Evolutionary conservation across 2,329 filamentous ascomycete genomes (phyloP).

Genomic region (Trichoderma endophyticum): DNA sequence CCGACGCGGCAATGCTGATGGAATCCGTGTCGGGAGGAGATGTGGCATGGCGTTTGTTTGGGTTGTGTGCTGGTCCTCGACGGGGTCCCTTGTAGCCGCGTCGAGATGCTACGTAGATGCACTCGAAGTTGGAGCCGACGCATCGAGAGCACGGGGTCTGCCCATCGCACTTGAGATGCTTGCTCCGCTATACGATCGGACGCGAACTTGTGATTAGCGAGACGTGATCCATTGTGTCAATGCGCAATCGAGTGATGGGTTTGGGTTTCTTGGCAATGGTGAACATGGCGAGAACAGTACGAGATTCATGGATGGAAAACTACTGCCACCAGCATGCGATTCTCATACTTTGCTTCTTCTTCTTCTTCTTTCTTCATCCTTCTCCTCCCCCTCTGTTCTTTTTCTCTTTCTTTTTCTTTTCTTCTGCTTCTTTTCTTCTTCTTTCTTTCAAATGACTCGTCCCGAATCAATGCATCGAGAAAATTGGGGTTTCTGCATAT

Average conservation of each 20-base stretch:
- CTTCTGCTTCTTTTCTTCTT: neutral
- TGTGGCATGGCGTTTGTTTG: slow-evolving; percentile 50
- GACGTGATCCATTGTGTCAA: neutral
- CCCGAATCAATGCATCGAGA: neutral
- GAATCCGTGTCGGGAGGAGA: slow-evolving; percentile 31
- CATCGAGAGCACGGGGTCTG: slow-evolving; percentile 68
- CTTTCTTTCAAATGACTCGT: neutral
- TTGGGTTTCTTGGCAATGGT: neutral
- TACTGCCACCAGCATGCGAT: neutral
- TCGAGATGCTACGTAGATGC: slow-evolving; percentile 70
- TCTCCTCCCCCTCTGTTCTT: neutral
- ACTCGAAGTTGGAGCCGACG: slow-evolving; percentile 54
- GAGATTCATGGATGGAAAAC: neutral
- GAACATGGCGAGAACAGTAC: neutral
- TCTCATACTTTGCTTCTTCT: neutral
- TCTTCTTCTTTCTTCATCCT: neutral
- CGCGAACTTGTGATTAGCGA: slow-evolving; percentile 2
- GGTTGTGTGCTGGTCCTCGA: slow-evolving; percentile 40
- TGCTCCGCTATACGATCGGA: slow-evolving; percentile 43
- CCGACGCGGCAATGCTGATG: slow-evolving; percentile 27
- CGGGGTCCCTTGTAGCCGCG: slow-evolving; percentile 66
- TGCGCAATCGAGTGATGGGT: neutral
- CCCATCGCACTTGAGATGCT: slow-evolving; percentile 77
- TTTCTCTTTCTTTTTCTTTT: neutral
- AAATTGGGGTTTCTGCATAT: neutral